Base-by-base conservation (phyloP, 2,329 filamentous ascomycete species). In the Talaromyces verruculosus region DNA sequence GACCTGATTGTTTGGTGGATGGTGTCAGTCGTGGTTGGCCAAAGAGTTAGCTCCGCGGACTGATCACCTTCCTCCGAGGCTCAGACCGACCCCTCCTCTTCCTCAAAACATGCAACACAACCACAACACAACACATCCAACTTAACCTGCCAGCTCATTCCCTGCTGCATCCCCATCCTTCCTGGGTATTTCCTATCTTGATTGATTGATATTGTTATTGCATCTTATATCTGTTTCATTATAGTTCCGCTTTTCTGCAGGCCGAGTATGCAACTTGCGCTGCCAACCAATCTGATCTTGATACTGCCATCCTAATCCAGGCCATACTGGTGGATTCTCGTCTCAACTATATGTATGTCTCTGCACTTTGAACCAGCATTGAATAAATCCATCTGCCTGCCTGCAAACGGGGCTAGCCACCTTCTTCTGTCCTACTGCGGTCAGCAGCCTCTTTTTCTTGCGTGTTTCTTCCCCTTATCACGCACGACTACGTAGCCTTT, bases 81-180 rank as follows among this genome's bases (percentile, higher is more conserved):
- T 59, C 25, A 15, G 39, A 43, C 49, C 49, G 25, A 63, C 62
- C 49, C 55, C 59, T 49, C 62, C 53, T 51, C 43, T 37, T 47
- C 37, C 53, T 53, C 5, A 22, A 13, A 37, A 37, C 30, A 57
- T 57, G 28, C 51, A 37, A 57, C 51, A 53, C 49, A 53, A 53
- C 49, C 33, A 35, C 33, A 35, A 35, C 33, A 35, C 33, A 35
- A 33, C 30, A 61, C 59, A 47, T 25, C 58, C 43, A 51, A n/a
- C 59, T 28, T n/a, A 37, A 57, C 19, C 45, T 69, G 69, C 67
- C 71, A 73, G 65, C 70, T 55, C 69, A 73, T 65, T 51, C 63
- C 51, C 43, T 61, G 43, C 43, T 63, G 30, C 63, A 57, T 64
- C 39, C 37, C 64, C 49, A 37, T 61, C 17, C 47, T 33, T 45